Evolutionary conservation across 164 flowering plant genomes (phyloP), one percentile per base, ranked within the genome.

Genomic region (Piper betle): DNA sequence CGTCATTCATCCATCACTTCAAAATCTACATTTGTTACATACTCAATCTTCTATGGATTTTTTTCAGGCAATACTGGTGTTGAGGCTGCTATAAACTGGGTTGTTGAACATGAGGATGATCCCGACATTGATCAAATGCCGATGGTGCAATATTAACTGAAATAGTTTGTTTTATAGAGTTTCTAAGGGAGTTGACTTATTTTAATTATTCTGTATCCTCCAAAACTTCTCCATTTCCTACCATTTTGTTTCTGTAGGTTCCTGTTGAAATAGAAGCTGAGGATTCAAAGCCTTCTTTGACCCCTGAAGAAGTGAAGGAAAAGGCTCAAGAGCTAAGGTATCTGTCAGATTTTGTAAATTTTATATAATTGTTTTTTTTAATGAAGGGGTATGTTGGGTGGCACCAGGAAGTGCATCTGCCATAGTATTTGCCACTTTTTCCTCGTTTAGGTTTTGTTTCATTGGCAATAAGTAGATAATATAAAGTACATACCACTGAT

Each of bases 101-200:
- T 88, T 50, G 92, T 88, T 58, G 99, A 93, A 66, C 99, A 93
- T 78, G 99, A 88, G 69, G 75, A 78, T 81, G 99, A 93, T 69
- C 58, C 84, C 6, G 95, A 93, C 69, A 86, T 93, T 68, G 97
- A 93, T 75, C 63, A 86, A 69, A 82, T 90, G 91, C 99, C 96
- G 18, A 18, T 80, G 96, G 99, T 90, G 18, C 82, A 75, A 16
- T 76, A 10, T 55, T 13, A 55, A 7, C 38, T 38, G 13, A 4
- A 25, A 4, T 42, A 42, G 46, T 10, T 6, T 42, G 6, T 42
- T 46, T 10, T 46, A 3, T 46, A 46, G 50, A 46, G 50, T 25
- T 25, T 25, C 33, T 25, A 25, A 25, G 2, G 33, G 33, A 25
- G 33, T 25, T 25, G 33, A 25, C 33, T 25, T 25, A 25, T 25